Base-by-base conservation (phyloP, 257 asterid species). In the Echites panduratus region DNA sequence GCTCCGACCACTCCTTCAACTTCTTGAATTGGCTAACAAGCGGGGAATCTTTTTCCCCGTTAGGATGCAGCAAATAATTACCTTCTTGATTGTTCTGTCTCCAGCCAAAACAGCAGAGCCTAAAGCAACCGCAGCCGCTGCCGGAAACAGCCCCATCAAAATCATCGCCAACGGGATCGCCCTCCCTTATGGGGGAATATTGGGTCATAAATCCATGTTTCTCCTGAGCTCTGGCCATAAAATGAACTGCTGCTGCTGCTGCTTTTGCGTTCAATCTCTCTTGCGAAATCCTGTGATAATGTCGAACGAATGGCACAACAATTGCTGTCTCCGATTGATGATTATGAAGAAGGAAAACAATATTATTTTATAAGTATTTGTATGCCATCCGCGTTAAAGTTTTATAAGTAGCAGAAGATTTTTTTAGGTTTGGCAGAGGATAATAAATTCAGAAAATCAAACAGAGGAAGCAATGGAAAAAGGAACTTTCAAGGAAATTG, bases 1-100 rank as follows among this genome's bases (percentile, higher is more conserved):
- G 47, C 81, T 83, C 87, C 2, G 85, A 83, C 9, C 62, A 24
- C 57, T 78, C 83, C 75, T 75, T 83, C 71, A 80, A 4, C 5
- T 76, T 75, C 82, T 75, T 78, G 4, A 78, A 13, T 59, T 71
- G 74, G 3, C 19, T 63, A 66, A 40, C 75, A 11, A 71, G 3
- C 87, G 87, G 82, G 9, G 82, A 57, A 19, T 82, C 85, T 70
- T 74, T 53, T 5, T 29, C 32, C 1, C 52, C 38, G n/a, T n/a
- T 56, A 3, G 44, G 53, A 27, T 41, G 71, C 27, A 77, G 32
- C 53, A 65, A 20, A n/a, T 48, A 14, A 1, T 63, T 54, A 10
- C 70, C 53, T 59, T 77, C 80, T 48, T 54, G 77, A 14, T 76
- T 65, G 50, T 40, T 58, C 12, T 9, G 49, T 20, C 49, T 13